A percentile compares a stretch with the other conserved stretches of the same genome.
phyloP scores from a whole-genome alignment of 257 asterid genomes.

The Cordia subcordata region DNA sequence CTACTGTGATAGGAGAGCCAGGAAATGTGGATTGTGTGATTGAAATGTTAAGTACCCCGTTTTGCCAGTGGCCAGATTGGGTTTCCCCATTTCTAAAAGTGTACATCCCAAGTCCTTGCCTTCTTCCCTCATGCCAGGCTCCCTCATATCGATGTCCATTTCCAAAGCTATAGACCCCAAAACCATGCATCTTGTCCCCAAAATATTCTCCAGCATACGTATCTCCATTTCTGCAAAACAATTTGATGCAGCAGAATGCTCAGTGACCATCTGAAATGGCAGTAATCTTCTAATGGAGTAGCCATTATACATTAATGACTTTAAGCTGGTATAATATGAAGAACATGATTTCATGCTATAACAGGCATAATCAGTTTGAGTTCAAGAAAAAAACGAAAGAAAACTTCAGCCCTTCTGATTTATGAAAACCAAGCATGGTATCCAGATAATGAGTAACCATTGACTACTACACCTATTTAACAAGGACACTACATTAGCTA shows the following conservation, averaged over 20 bases:
- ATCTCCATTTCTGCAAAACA: slow-evolving; percentile 62
- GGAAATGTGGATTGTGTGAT: slow-evolving; percentile 7
- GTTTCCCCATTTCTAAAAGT: slow-evolving; percentile 64
- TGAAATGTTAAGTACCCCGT: slow-evolving; percentile 44
- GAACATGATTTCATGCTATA: no score
- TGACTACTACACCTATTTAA: no score
- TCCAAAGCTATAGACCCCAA: slow-evolving; percentile 67
- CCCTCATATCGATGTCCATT: slow-evolving; percentile 77
- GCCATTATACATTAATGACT: background rate
- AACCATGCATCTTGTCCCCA: slow-evolving; percentile 76
- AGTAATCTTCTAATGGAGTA: background rate
- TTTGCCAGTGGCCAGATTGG: slow-evolving; percentile 70
- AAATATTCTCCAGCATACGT: slow-evolving; percentile 73
- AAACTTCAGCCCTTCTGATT: no score
- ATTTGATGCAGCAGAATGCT: slow-evolving; percentile 5
- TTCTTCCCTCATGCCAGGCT: slow-evolving; percentile 85
- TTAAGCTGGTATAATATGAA: no score
- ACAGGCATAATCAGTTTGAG: no score
- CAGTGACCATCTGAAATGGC: slow-evolving; percentile 3
- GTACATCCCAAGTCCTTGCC: slow-evolving; percentile 71
- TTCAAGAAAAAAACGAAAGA: no score
- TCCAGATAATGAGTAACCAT: no score
- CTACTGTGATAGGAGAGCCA: slow-evolving; percentile 23
- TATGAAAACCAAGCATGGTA: no score
- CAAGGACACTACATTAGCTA: no score